Conservation (phyloP, 2,329 filamentous ascomycete genomes). For the Shiraia sp. region DNA sequence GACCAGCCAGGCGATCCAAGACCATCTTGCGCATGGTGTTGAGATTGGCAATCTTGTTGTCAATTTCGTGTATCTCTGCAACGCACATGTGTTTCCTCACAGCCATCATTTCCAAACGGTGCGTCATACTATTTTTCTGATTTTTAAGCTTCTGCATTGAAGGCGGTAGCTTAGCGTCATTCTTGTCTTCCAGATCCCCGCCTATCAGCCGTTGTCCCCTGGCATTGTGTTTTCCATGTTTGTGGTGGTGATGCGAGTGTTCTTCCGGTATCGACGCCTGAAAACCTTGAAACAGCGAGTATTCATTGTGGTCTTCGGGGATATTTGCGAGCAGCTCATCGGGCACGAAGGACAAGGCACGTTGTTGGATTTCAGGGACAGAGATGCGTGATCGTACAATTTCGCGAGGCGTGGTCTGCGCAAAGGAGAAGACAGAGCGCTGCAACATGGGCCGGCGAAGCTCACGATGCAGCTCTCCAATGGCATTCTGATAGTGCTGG, state of each 20-base stretch:
- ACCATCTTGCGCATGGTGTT: conserved; percentile 92
- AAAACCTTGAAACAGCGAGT: conserved; percentile 96
- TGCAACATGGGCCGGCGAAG: conserved; percentile 82
- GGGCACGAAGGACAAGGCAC: conserved; percentile 82
- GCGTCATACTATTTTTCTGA: conserved; percentile 78
- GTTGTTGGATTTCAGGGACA: conserved; percentile 88
- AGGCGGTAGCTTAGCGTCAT: conserved; percentile 62
- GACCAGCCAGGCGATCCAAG: conserved; percentile 77
- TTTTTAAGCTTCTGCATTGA: conserved; percentile 75
- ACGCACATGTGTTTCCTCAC: conserved; percentile 98
- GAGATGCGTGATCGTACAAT: conserved; percentile 91
- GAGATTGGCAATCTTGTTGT: conserved; percentile 93
- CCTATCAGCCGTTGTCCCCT: conserved; percentile 75
- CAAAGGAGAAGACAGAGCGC: conserved; percentile 87
- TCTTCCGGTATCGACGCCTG: conserved; percentile 82
- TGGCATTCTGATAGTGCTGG: conserved; percentile 80
- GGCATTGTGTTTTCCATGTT: conserved; percentile 67
- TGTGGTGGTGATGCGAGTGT: conserved; percentile 53
- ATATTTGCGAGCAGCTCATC: conserved; percentile 90
- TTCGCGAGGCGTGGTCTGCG: conserved; percentile 89
- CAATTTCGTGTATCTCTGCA: conserved; percentile 93
- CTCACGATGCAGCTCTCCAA: conserved; percentile 88
- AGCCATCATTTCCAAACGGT: conserved; percentile 86
- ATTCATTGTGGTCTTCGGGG: conserved; percentile 81
- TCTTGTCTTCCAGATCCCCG: conserved; percentile 59